Evolutionary conservation across 176 grass and related monocot genomes (phyloP), one percentile per base, ranked within the genome.

Genomic region (Dactylis glomerata): DNA sequence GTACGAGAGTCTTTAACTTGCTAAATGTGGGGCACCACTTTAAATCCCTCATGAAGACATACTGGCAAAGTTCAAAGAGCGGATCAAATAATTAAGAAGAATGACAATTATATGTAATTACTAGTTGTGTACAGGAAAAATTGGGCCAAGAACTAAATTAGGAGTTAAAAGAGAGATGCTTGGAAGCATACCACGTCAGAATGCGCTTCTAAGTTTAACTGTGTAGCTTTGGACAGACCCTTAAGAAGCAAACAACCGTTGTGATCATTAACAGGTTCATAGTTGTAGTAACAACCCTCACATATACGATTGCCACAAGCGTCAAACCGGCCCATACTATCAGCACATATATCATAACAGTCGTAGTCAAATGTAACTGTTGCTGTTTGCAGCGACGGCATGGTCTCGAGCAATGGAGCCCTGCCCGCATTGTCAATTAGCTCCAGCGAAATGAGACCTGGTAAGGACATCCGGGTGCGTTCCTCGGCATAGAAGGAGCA

Each of bases 11-110:
- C 66, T 57, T 71, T 42, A 54, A 30, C n/a, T 71, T 56, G 66
- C 33, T 58, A 82, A 82, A 82, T 44, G 34, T 12, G 14, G 34
- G 51, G 24, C 67, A 72, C 33, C 66, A 72, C 10, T 56, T 71
- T 22, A 82, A 44, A 70, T 72, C 67, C 50, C 67, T 82, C 46
- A 31, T 72, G 51, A 82, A 82, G 32, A 82, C 34, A 59, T 57
- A 72, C 67, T 82, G 3, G 10, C 17, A 71, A 73, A 72, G 9
- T 72, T 51, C 50, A 82, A 56, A 7, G 47, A 14, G 36, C 13
- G 16, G 5, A 52, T 54, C 6, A 81, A 74, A 47, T 74, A 33
- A 74, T 34, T 74, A 33, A 73, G 22, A 8, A 62, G 36, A 3
- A 46, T 22, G 0, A 0, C 14, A 27, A 16, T 4, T 10, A 6